A percentile compares a stretch with the other conserved stretches of the same genome.
These are phyloP conservation scores for Puya raimondii DNA, from an alignment of 176 grass and related monocot genomes.

Conservation along the genomic window DNA sequence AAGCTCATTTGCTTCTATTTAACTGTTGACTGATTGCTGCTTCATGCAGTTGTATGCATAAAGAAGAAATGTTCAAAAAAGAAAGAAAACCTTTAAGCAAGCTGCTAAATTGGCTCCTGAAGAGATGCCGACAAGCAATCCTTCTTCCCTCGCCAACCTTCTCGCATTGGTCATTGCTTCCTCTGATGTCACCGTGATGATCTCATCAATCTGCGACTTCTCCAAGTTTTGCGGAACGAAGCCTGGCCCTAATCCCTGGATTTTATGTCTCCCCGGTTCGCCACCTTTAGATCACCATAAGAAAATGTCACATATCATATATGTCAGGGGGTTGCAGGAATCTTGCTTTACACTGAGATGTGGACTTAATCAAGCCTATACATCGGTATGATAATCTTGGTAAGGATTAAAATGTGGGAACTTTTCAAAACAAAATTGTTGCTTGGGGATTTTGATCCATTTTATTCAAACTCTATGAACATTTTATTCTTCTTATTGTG, in stretches of 20 bases:
- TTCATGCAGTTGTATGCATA: no score
- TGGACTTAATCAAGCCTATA: no score
- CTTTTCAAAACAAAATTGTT: no score
- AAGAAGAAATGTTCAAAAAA: no score
- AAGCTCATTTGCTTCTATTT: no score
- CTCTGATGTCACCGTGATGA: slow-evolving; percentile 44
- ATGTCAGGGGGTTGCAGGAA: background rate
- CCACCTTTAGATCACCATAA: slow-evolving; percentile 34
- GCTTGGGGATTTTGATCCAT: no score
- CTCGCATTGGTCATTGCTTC: slow-evolving; percentile 68
- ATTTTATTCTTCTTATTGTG: no score
- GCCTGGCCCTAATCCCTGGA: slow-evolving; percentile 61
- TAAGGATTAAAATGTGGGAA: no score
- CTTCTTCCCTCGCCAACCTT: slow-evolving; percentile 82
- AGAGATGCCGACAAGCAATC: slow-evolving; percentile 74
- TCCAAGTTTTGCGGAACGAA: slow-evolving; percentile 58
- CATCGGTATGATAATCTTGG: no score
- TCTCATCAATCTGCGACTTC: slow-evolving; percentile 48
- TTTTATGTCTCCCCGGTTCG: slow-evolving; percentile 50
- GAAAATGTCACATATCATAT: background rate
- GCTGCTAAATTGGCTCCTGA: slow-evolving; percentile 69
- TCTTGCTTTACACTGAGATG: no score
- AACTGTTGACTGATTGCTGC: no score
- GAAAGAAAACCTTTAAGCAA: slow-evolving; percentile 48
- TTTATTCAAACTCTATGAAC: no score